Base-by-base conservation (phyloP, 441 rosid genomes). In the Theobroma grandiflorum region DNA sequence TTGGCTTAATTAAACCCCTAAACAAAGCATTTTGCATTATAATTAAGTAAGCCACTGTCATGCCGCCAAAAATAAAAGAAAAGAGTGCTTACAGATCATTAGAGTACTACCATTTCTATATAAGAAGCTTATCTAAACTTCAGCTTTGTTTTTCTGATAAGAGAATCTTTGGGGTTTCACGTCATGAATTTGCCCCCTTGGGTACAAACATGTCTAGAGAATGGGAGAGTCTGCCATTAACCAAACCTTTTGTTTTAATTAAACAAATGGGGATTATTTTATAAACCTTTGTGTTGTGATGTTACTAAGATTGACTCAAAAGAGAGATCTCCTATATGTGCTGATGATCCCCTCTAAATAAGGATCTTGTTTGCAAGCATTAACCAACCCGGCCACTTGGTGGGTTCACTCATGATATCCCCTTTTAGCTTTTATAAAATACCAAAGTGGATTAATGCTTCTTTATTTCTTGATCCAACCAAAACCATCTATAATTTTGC, bases 111-210 rank as follows among this genome's bases (percentile, higher is more conserved):
- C 49, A 38, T 40, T 14, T 10, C 16, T 35, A 72, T 14, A 26
- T 68, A 68, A 37, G n/a, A 76, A 74, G 47, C 84, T 86, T 82
- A 82, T 73, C 84, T 37, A 2, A 22, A 14, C 50, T 15, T 35
- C n/a, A 40, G 18, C 31, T 31, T 5, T 37, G 70, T 53, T 76
- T 52, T 33, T 55, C 66, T 26, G 49, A 77, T 37, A 74, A 71
- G 67, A 74, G 90, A 83, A 87, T 89, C 90, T 89, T 80, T 79
- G 33, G 87, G 62, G 64, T 43, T 79, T 83, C 74, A 33, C 80
- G 82, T 75, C 84, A 68, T 61, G 20, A 14, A 55, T 76, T 69
- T 86, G 90, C 83, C 52, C 40, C 87, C 89, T 86, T 71, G 71
- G 58, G 47, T 79, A 66, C 85, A 73, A 79, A 78, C 89, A 89